phyloP scores from a whole-genome alignment of 148 eudicot genomes.

The Mesembryanthemum crystallinum region DNA sequence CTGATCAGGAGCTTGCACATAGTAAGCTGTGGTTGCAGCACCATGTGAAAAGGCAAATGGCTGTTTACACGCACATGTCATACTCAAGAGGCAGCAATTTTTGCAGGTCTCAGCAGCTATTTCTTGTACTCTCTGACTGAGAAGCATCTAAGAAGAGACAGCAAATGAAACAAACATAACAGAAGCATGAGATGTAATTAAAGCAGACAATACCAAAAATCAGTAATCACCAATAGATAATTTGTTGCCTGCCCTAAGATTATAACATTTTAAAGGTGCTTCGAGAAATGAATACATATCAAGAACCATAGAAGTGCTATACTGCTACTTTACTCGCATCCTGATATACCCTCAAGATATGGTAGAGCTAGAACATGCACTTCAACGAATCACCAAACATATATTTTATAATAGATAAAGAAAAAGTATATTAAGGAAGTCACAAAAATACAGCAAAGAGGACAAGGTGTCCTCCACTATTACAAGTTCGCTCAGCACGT shows the following conservation, averaged over 20 bases:
- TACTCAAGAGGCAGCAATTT: constrained; percentile 73
- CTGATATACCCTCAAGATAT: neutral
- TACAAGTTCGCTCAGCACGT: neutral
- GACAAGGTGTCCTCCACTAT: too few relatives aligned
- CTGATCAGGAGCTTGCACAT: constrained; percentile 73
- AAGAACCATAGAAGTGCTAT: neutral
- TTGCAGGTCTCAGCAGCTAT: constrained; percentile 87
- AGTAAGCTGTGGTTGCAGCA: constrained; percentile 57
- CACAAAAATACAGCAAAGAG: too few relatives aligned
- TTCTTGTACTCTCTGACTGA: constrained; percentile 95
- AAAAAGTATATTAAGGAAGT: too few relatives aligned
- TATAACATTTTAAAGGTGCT: neutral
- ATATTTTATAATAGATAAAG: too few relatives aligned
- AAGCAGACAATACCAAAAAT: neutral
- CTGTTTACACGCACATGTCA: constrained; percentile 88
- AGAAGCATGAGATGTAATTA: neutral
- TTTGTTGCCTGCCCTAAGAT: neutral
- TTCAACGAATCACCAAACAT: neutral
- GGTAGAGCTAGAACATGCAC: neutral
- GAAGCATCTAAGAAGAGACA: constrained; percentile 66
- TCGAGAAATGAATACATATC: neutral
- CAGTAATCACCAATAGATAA: neutral
- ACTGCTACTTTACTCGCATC: neutral
- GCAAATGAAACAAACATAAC: constrained; percentile 14
- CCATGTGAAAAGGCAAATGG: constrained; percentile 68